Base-by-base conservation (phyloP, 345 rosid genomes). In the Syzygium jambos region DNA sequence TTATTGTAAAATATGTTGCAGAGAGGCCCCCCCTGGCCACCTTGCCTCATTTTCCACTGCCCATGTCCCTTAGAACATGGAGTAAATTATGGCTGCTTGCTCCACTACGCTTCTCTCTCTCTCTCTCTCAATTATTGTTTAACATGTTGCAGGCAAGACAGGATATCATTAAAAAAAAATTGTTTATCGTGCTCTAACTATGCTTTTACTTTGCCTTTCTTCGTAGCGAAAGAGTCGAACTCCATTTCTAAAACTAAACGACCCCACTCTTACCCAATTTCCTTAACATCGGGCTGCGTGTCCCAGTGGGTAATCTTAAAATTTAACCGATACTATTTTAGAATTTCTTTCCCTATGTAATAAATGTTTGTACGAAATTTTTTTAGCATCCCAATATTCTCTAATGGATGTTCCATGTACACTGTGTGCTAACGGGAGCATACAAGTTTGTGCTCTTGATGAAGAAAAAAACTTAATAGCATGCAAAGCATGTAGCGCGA, bases 21-120 rank as follows among this genome's bases (percentile, higher is more conserved):
- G 46, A 6, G 46, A 43, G 46, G 46, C 46, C 38, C 91, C 92
- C 90, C 80, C 91, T 91, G 92, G 91, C 95, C 93, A 91, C 54
- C 65, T 87, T 92, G 95, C 91, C 93, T 86, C 90, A 89, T 85
- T 86, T 90, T 87, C 91, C 91, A 87, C 90, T 49, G 87, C 89
- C 88, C 90, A 87, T 90, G 91, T 88, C 93, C 94, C 93, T 90
- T 89, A 87, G 92, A 94, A 94, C 95, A 94, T 95, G 96, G 94
- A 92, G 93, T 78, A 93, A 94, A 92, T 94, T 89, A 92, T 91
- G 96, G 93, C 90, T 85, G 15, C 63, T 25, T 25, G 52, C 30
- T 49, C 92, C 90, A 86, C 84, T 15, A 78, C 6, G 7, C 46
- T 43, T 84, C 84, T 59, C 85, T 83, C 78, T 57, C 61, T 80